Evolutionary conservation across 495 filamentous ascomycete genomes (phyloP), one percentile per base, ranked within the genome.

Genomic region (Baudoinia panamericana): DNA sequence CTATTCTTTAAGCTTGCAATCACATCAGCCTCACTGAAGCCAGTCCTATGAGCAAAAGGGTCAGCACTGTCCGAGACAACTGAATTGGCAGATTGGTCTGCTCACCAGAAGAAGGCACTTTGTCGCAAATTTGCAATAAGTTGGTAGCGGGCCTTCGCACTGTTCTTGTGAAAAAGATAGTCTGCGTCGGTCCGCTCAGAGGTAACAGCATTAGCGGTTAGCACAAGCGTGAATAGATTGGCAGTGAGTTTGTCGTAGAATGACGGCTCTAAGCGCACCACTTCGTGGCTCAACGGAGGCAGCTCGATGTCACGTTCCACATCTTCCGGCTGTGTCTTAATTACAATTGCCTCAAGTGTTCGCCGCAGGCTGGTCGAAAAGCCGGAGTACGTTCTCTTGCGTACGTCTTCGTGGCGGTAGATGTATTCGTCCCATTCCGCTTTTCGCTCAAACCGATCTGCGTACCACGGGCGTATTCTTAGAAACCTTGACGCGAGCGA

Each of bases 81-180:
- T n/a, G n/a, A n/a, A n/a, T n/a, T n/a, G n/a, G n/a, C n/a, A n/a
- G n/a, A n/a, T n/a, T n/a, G n/a, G n/a, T n/a, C n/a, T n/a, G n/a
- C n/a, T n/a, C n/a, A n/a, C 68, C 87, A 93, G 63, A 85, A 90
- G 52, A 94, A 93, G 28, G 80, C 80, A n/a, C 83, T 77, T 53
- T 92, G 81, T 18, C 82, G 69, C 22, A 96, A 62, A 54, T 96
- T 94, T 36, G 67, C 69, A 11, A 88, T 77, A 0, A 88, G 64
- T 21, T 72, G 61, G 30, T 71, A 61, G 0, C 94, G 63, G 35
- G 67, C 61, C 28, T 71, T 75, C 18, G 70, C 58, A 52, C 84
- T 87, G 5, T 68, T 71, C 0, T 73, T 68, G 39, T 93, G 76
- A 50, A 93, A 94, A 53, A 96, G 78, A 52, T 93, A 96, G 53